Conservation (phyloP, 2,329 filamentous ascomycete species). For the Venturia carpophila region DNA sequence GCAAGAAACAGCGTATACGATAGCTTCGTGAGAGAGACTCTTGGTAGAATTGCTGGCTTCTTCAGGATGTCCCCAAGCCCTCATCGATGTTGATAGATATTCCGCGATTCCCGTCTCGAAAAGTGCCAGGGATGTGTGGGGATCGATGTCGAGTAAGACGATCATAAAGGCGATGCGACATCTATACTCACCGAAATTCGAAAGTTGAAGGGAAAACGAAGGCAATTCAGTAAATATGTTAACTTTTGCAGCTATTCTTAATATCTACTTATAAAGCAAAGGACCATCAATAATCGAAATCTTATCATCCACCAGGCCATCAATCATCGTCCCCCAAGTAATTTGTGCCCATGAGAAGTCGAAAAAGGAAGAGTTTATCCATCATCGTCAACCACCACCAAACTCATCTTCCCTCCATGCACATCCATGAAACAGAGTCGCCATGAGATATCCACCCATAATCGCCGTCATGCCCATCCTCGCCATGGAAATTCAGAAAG, state of each 20-base stretch:
- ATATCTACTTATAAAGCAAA: slow-evolving; percentile 10
- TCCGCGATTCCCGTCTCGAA: no score
- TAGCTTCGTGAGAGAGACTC: no score
- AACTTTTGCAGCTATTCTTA: slow-evolving; percentile 4
- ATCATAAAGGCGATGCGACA: no score
- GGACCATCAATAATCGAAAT: neutral
- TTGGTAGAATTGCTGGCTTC: no score
- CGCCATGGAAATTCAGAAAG: neutral
- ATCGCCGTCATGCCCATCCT: neutral
- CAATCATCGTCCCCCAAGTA: slow-evolving; percentile 2
- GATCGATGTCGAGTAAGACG: no score
- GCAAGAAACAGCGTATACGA: no score
- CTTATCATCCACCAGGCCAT: neutral
- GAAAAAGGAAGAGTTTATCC: neutral
- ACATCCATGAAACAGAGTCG: slow-evolving; percentile 4
- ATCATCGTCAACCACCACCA: slow-evolving; percentile 9
- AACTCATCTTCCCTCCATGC: neutral
- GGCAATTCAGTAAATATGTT: slow-evolving; percentile 3
- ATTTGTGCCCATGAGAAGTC: neutral
- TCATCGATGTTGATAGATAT: no score
- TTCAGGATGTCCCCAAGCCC: no score
- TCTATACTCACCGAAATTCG: no score
- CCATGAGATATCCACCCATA: slow-evolving; percentile 1
- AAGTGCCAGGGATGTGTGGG: no score
- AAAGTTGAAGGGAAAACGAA: neutral